Conservation (phyloP, 192 early-diverging fungal genomes). For the Coemansia sp. region DNA sequence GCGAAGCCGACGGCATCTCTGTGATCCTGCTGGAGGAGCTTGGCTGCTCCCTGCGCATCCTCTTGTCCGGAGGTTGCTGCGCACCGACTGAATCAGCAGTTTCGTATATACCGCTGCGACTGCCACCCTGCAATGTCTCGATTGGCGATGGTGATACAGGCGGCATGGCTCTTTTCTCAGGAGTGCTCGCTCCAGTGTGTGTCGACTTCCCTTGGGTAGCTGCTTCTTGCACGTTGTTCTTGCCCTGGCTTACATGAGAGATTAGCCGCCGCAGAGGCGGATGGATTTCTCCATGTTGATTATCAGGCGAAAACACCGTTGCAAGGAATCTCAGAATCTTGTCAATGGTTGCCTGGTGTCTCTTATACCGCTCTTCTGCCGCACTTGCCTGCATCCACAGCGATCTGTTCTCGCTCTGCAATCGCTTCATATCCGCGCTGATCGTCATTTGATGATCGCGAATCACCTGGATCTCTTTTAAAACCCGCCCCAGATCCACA, state of each 20-base stretch:
- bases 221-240: background rate
- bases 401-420: slow-evolving; percentile 86
- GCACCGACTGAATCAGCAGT: slow-evolving; percentile 15
- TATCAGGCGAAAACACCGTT: slow-evolving; percentile 71
- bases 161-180: slow-evolving; percentile 5
- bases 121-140: background rate
- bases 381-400: slow-evolving; percentile 84
- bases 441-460: slow-evolving; percentile 91
- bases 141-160: background rate
- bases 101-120: background rate
- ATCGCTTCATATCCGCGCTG: slow-evolving; percentile 78
- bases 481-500: slow-evolving; percentile 28
- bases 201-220: background rate
- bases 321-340: slow-evolving; percentile 93
- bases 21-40: background rate
- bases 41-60: slow-evolving; percentile 12
- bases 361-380: slow-evolving; percentile 75
- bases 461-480: slow-evolving; percentile 83
- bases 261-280: slow-evolving; percentile 48
- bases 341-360: slow-evolving; percentile 91
- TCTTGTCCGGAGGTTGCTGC: slow-evolving; percentile 32
- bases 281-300: slow-evolving; percentile 30
- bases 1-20: slow-evolving; percentile 17
- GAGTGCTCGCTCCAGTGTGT: background rate
- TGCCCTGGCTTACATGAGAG: slow-evolving; percentile 14